These are phyloP conservation scores for Corylus americana DNA, from an alignment of 306 rosid species.

Conservation along the genomic window DNA sequence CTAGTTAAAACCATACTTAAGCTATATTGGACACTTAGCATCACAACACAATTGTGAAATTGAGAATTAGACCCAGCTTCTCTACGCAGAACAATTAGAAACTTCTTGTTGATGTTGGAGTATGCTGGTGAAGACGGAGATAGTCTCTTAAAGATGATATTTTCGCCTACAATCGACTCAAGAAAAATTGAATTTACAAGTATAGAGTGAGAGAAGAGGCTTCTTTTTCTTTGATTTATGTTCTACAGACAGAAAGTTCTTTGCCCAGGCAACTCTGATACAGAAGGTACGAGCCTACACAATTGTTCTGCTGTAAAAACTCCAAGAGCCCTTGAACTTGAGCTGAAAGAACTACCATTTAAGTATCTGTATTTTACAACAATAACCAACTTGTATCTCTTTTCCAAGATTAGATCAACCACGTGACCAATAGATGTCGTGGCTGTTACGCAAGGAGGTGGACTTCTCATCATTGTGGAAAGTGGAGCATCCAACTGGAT, in stretches of 20 bases:
- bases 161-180: background rate
- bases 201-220: background rate
- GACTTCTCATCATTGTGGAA: slow-evolving; percentile 75
- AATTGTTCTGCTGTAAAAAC: slow-evolving; percentile 62
- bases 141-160: too few species aligned
- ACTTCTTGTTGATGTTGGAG: too few species aligned
- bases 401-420: slow-evolving; percentile 60
- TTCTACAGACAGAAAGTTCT: slow-evolving; percentile 35
- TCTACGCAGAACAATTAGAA: too few species aligned
- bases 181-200: background rate
- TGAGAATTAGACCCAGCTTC: too few species aligned
- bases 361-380: slow-evolving; percentile 48
- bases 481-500: slow-evolving; percentile 65
- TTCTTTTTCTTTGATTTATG: background rate
- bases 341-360: slow-evolving; percentile 35
- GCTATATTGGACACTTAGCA: too few species aligned
- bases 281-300: slow-evolving; percentile 40
- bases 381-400: slow-evolving; percentile 52
- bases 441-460: slow-evolving; percentile 52
- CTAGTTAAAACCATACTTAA: too few species aligned
- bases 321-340: slow-evolving; percentile 61
- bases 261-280: slow-evolving; percentile 30
- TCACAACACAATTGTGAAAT: too few species aligned
- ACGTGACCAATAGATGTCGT: slow-evolving; percentile 60
- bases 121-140: too few species aligned